Evolutionary conservation across 495 filamentous ascomycete genomes (phyloP).

Genomic region (Aspergillus campestris): DNA sequence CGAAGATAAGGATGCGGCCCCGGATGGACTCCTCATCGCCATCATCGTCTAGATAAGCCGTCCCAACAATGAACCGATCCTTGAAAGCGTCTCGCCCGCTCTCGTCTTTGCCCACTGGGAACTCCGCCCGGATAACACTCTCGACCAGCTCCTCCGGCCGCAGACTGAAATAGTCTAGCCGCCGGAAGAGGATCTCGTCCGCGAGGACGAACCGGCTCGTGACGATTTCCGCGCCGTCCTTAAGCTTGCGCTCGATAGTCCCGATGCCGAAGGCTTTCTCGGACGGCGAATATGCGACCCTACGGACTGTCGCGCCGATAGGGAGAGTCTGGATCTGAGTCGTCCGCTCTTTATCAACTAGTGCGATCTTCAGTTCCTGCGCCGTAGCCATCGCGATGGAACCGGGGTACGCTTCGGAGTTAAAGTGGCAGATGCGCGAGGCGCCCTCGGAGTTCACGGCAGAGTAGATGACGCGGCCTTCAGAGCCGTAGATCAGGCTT

Average conservation of each 20-base stretch:
- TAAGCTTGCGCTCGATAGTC: constrained; percentile 59
- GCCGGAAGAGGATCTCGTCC: constrained; percentile 50
- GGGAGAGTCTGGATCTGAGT: constrained; percentile 77
- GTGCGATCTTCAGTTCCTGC: constrained; percentile 66
- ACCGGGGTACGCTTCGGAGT: constrained; percentile 69
- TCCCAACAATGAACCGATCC: constrained; percentile 86
- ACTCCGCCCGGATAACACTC: constrained; percentile 68
- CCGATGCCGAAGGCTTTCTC: constrained; percentile 82
- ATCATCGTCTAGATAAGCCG: constrained; percentile 62
- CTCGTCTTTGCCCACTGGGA: constrained; percentile 53
- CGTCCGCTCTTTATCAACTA: constrained; percentile 74
- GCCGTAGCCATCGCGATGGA: constrained; percentile 75
- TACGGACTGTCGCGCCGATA: constrained; percentile 74
- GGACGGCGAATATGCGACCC: constrained; percentile 74
- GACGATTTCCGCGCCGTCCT: constrained; percentile 49
- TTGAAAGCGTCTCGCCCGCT: constrained; percentile 24
- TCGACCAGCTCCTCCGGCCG: constrained; percentile 72
- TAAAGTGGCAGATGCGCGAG: constrained; percentile 69
- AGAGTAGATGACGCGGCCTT: constrained; percentile 84
- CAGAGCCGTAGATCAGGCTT: constrained; percentile 81
- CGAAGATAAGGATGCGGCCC: constrained; percentile 78
- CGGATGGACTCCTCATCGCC: constrained; percentile 37
- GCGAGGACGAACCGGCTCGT: constrained; percentile 52
- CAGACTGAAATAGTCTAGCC: constrained; percentile 43
- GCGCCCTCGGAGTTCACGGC: constrained; percentile 90